phyloP scores from a whole-genome alignment of 176 grass and related monocot species.

The Hordeum vulgare region DNA sequence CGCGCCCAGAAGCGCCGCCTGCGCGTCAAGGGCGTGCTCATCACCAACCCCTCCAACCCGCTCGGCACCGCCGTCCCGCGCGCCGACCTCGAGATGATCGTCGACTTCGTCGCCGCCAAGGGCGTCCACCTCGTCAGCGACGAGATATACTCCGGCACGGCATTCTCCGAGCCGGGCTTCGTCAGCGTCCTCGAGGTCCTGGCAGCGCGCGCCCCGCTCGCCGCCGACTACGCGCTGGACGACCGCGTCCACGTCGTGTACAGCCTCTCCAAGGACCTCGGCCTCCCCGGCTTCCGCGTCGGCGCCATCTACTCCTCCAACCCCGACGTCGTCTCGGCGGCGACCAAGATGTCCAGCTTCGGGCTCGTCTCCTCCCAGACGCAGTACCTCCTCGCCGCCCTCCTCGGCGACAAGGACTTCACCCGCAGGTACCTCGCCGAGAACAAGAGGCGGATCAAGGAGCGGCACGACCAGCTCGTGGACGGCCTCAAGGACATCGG shows the following conservation, averaged over 20 bases:
- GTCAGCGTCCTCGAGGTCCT: conserved; percentile 74
- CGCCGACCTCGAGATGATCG: conserved; percentile 47
- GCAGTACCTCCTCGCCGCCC: conserved; percentile 63
- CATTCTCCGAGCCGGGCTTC: conserved; percentile 50
- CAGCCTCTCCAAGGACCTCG: conserved; percentile 94
- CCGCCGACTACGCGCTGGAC: not conserved
- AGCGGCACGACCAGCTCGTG: conserved; percentile 51
- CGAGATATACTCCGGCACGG: conserved; percentile 92
- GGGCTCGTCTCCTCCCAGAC: conserved; percentile 90
- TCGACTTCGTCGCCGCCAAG: conserved; percentile 63
- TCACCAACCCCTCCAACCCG: conserved; percentile 97
- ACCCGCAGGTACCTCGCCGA: conserved; percentile 43
- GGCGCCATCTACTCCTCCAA: conserved; percentile 86
- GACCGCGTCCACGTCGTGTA: conserved; percentile 74
- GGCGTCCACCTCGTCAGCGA: conserved; percentile 85
- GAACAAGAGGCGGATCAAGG: conserved; percentile 65
- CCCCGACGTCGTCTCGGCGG: conserved; percentile 56
- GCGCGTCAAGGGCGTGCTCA: conserved; percentile 71
- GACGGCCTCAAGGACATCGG: conserved; percentile 36
- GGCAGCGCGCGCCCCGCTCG: not conserved
- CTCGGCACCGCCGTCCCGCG: conserved; percentile 54
- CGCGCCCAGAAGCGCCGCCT: conserved; percentile 53
- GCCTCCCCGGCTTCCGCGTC: conserved; percentile 84
- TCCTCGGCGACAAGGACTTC: conserved; percentile 63
- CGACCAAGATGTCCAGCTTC: conserved; percentile 99